These are phyloP conservation scores for Prunus salicina DNA, from an alignment of 306 rosid genomes.

Conservation along the genomic window DNA sequence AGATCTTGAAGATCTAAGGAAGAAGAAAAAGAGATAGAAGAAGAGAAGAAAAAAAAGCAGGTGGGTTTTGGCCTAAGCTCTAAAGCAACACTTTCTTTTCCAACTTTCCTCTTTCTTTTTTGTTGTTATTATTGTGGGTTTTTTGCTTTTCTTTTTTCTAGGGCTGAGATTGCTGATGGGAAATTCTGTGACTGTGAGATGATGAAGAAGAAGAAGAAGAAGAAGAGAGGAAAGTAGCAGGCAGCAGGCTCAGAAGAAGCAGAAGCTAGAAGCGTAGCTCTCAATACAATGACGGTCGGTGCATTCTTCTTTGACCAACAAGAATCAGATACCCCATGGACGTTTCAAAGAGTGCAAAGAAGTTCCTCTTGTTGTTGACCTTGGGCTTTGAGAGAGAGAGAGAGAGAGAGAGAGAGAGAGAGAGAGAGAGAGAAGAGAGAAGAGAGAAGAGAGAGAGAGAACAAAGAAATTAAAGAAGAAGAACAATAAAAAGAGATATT, in stretches of 20 bases:
- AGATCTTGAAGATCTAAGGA: slow-evolving; percentile 26
- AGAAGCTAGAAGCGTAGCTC: slow-evolving; percentile 22
- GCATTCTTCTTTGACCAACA: slow-evolving; percentile 38
- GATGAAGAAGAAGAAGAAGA: neutral
- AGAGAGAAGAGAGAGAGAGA: too few relatives aligned
- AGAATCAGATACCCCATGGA: slow-evolving; percentile 35
- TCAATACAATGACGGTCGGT: slow-evolving; percentile 35
- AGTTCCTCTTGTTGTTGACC: slow-evolving; percentile 39
- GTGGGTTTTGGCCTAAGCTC: neutral
- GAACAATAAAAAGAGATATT: neutral
- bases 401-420: too few relatives aligned
- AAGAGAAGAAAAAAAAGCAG: neutral
- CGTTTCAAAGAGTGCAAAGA: slow-evolving; percentile 32
- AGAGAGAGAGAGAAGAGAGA: too few relatives aligned
- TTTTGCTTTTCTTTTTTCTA: slow-evolving; percentile 3
- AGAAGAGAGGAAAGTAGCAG: neutral
- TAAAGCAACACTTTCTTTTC: neutral
- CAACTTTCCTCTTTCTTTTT: neutral
- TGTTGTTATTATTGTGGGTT: neutral
- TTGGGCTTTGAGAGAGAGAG: slow-evolving; percentile 14
- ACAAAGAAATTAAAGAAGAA: neutral
- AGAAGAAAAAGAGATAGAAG: neutral
- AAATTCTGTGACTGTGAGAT: neutral
- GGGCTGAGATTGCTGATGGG: slow-evolving; percentile 17
- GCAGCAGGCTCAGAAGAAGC: neutral